Evolutionary conservation across 208 protist species (phyloP).

Genomic region (Phytomonas sp.): DNA sequence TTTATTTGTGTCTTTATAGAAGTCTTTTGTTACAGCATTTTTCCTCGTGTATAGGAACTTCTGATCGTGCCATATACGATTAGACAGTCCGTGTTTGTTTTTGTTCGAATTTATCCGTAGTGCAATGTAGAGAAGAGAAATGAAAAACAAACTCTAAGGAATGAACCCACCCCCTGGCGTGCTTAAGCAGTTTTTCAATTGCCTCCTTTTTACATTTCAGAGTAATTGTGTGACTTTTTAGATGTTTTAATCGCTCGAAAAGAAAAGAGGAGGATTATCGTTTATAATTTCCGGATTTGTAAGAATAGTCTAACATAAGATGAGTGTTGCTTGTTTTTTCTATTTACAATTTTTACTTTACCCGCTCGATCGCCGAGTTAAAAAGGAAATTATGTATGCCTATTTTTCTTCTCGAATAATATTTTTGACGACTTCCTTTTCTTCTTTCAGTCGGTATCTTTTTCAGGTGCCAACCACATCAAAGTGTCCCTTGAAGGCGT

Average conservation of each 20-base stretch:
- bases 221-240: background rate
- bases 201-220: no score
- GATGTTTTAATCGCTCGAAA: background rate
- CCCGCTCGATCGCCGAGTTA: no score
- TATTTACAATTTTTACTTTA: no score
- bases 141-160: background rate
- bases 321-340: no score
- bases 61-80: background rate
- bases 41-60: background rate
- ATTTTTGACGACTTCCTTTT: no score
- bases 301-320: background rate
- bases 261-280: background rate
- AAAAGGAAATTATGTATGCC: no score
- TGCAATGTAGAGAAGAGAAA: background rate
- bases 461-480: background rate
- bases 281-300: background rate
- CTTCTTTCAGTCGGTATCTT: background rate
- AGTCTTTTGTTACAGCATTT: background rate
- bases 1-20: constrained; percentile 1
- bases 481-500: background rate
- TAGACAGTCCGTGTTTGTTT: background rate
- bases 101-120: background rate
- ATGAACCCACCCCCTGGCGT: background rate
- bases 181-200: background rate
- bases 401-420: no score